Evolutionary conservation across 2,329 filamentous ascomycete species (phyloP), one percentile per base, ranked within the genome.

Genomic region (Davidsoniella neocaledoniae): DNA sequence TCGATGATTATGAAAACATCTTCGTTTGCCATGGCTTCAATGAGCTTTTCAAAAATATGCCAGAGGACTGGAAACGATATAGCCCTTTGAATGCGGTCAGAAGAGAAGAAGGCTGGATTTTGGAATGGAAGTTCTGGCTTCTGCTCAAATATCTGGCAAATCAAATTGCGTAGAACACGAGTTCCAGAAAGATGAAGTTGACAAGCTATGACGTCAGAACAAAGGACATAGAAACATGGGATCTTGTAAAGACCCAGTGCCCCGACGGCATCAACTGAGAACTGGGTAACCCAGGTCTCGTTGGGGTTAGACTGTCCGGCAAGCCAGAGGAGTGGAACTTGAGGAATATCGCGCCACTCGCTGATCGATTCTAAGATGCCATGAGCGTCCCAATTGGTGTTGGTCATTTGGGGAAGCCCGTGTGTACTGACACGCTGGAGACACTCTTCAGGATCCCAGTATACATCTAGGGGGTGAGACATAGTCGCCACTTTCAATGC

Each of bases 361-460:
- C 29, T 39, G 8, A 54, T 43, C 14, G 9, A 46, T 17, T 42
- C 46, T 5, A 54, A 43, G 4, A 54, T 41, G 19, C 50, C 52
- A 43, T 54, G 51, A 25, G 46, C 46, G 36, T 54, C 52, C 52
- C 52, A 54, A 16, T 52, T 46, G 9, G 46, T 33, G n/a, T 25
- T 36, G 2, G 37, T 17, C 5, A n/a, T 36, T 4, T 45, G 23
- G 33, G 36, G 48, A 9, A 48, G 29, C n/a, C 44, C 41, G 16
- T 47, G 43, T 9, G 39, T 12, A 2, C 9, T 44, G 16, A 51
- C 26, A 25, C 52, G 49, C n/a, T 25, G 19, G 5, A 52, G 23
- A 17, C 40, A 52, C 23, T 48, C 52, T 4, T 49, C 46, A 2
- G 57, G 57, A 57, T 53, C 59, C 61, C 43, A 58, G 58, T 43